These are phyloP conservation scores for Didymella segeticola DNA, from an alignment of 2,329 filamentous ascomycete genomes.

Conservation along the genomic window DNA sequence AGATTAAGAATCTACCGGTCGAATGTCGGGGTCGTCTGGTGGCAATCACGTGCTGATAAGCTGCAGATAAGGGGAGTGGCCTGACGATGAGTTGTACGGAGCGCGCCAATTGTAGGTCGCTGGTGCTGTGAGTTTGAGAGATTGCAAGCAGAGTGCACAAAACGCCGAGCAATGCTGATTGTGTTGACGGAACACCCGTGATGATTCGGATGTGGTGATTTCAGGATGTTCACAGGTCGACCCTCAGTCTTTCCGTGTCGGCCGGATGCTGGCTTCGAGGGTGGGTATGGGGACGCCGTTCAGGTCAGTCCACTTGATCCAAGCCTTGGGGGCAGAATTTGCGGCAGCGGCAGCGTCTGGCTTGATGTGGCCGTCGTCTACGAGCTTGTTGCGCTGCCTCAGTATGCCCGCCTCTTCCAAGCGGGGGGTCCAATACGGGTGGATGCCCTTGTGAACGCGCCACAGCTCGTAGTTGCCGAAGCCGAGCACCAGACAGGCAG, in stretches of 20 bases:
- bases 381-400: slow-evolving; percentile 15
- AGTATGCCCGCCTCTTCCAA: slow-evolving; percentile 29
- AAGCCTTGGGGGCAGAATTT: slow-evolving; percentile 11
- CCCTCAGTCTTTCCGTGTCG: slow-evolving; percentile 24
- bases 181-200: no score
- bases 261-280: slow-evolving; percentile 22
- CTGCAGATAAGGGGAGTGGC: no score
- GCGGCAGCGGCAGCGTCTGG: slow-evolving; percentile 2
- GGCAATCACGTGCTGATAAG: no score
- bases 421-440: slow-evolving; percentile 34
- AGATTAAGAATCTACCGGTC: background rate
- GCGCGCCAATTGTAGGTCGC: background rate
- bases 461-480: slow-evolving; percentile 34
- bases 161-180: no score
- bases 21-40: no score
- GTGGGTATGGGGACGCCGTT: slow-evolving; percentile 42
- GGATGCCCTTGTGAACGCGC: slow-evolving; percentile 37
- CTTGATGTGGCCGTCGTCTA: slow-evolving; percentile 6
- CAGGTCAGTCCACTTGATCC: slow-evolving; percentile 34
- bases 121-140: no score
- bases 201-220: background rate
- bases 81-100: background rate
- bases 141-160: no score
- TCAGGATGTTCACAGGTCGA: background rate
- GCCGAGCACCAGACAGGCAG: slow-evolving; percentile 27